Conservation (phyloP, 116 monocot species). For the Dioscorea cayenensis region DNA sequence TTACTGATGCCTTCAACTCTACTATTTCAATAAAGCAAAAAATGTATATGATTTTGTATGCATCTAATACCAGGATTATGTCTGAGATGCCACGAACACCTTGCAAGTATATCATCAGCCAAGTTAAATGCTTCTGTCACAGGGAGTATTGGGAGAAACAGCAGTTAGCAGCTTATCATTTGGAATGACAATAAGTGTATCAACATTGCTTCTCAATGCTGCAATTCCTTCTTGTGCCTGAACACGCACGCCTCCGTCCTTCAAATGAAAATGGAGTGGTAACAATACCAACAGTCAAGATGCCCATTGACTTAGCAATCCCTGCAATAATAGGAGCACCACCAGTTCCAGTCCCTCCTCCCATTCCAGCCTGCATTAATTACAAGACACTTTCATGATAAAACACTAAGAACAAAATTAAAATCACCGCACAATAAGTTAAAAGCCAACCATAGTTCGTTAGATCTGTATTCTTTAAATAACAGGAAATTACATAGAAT, state of each 20-base stretch:
- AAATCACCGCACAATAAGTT: background rate
- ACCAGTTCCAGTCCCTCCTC: constrained; percentile 60
- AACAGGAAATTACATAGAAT: no score
- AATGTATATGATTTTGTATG: background rate
- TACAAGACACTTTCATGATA: background rate
- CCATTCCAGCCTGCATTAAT: constrained; percentile 45
- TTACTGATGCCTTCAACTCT: background rate
- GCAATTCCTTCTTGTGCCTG: constrained; percentile 61
- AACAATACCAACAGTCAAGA: constrained; percentile 54
- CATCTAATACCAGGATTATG: constrained; percentile 38
- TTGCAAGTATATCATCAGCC: constrained; percentile 58
- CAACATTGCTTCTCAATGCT: constrained; percentile 42
- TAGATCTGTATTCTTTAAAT: no score
- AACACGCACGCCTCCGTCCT: constrained; percentile 41
- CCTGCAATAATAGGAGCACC: constrained; percentile 56
- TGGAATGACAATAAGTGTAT: constrained; percentile 58
- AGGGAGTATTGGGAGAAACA: constrained; percentile 54
- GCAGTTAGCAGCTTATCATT: constrained; percentile 58
- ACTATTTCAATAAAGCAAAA: background rate
- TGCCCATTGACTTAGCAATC: constrained; percentile 45
- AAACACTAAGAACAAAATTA: background rate
- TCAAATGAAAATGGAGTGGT: constrained; percentile 60
- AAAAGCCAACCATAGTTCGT: no score
- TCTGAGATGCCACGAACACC: constrained; percentile 58
- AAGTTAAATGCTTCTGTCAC: constrained; percentile 58